These are phyloP conservation scores for Podaxis sp. DNA, from an alignment of 768 basidiomycete genomes.

Conservation along the genomic window DNA sequence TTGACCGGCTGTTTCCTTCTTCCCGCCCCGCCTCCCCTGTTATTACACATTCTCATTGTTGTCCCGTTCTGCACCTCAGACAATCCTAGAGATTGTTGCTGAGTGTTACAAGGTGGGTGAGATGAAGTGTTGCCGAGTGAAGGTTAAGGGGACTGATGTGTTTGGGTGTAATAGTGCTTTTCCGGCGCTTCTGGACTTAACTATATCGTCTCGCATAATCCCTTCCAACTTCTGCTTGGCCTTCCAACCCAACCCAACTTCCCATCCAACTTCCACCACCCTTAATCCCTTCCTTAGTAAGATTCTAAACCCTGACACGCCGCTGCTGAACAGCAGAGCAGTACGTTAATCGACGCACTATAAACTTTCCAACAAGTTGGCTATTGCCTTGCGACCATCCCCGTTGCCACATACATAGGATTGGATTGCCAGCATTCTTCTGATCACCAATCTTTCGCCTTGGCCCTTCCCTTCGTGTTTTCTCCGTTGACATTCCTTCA, in stretches of 20 bases:
- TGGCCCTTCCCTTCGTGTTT: neutral
- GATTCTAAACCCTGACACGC: neutral
- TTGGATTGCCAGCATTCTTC: neutral
- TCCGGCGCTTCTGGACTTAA: constrained; percentile 1
- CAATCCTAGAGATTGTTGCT: neutral
- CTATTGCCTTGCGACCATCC: too few species aligned
- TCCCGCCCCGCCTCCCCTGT: neutral
- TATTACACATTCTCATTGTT: neutral
- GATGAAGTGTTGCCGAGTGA: neutral
- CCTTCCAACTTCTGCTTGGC: neutral
- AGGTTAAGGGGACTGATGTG: neutral
- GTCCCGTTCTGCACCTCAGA: neutral
- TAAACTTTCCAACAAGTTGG: too few species aligned
- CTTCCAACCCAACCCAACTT: neutral
- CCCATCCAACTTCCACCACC: neutral
- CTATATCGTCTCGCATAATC: constrained; percentile 2
- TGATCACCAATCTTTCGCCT: neutral
- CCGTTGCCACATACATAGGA: neutral
- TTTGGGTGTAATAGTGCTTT: neutral
- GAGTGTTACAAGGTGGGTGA: neutral
- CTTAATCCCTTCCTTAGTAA: neutral
- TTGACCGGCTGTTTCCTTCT: too few species aligned
- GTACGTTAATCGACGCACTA: too few species aligned
- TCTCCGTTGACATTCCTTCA: neutral
- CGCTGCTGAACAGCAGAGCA: neutral